Base-by-base conservation (phyloP, 176 grass and related monocot genomes). In the Oryza meyeriana region DNA sequence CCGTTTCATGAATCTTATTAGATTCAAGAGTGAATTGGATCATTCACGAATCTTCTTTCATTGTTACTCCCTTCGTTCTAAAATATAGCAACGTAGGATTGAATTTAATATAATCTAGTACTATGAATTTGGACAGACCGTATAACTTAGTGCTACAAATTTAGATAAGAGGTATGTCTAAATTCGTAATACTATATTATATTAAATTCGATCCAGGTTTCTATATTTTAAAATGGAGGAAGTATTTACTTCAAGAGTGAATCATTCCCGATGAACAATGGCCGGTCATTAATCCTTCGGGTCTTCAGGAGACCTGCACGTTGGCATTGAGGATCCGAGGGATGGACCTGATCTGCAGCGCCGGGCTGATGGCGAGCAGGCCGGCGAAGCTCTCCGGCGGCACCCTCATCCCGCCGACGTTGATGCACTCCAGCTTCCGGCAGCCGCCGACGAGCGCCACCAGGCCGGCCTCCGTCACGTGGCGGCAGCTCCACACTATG, bases 401-500 rank as follows among this genome's bases (percentile, higher is more conserved):
- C 20, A 98, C 95, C 31, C 88, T 76, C 95, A 98, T 91, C 0
- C 90, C 92, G 64, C 95, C 89, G 10, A 91, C 92, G 86, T 98
- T 98, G 85, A 98, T 98, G 25, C 86, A 95, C 73, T 98, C 86
- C 38, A 98, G 88, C 35, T 87, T 87, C 44, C 71, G 71, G 68
- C 90, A 95, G 83, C 88, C 93, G 84, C 71, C 89, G 57, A 98
- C 95, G 22, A 98, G 88, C 31, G 79, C 88, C 41, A 90, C 81
- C 25, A 98, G 75, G 8, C 95, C 95, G 82, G 71, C 84, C 86
- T 91, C 88, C 1, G 90, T 95, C 57, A 95, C 95, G 29, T 98
- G 90, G 27, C 95, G 90, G 65, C 95, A 98, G 79, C 95, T 98
- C 92, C 92, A 95, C 39, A 98, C 58, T 26, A 93, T 88, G 76